Percentiles rank a stretch among this genome's conserved stretches.
These are phyloP conservation scores for Zymoseptoria brevis DNA, from an alignment of 2,329 filamentous ascomycete genomes.

Conservation along the genomic window DNA sequence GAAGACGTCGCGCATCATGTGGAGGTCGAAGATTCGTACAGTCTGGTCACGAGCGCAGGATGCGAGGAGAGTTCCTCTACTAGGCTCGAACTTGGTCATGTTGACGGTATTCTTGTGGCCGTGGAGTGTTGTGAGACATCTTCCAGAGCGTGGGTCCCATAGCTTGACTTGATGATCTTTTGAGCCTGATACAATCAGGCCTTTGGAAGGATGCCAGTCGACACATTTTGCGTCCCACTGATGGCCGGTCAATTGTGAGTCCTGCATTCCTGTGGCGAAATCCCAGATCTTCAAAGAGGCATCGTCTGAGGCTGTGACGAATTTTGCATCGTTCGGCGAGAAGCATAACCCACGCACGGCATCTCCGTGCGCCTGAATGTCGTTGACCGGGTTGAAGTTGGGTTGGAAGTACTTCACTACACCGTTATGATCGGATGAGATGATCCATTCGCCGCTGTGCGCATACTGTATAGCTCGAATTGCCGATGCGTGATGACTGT, in stretches of 20 bases:
- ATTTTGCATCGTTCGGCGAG: constrained; percentile 88
- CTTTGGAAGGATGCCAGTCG: constrained; percentile 96
- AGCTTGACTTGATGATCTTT: constrained; percentile 97
- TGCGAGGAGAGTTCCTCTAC: constrained; percentile 75
- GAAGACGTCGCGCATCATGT: constrained; percentile 97
- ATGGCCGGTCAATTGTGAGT: constrained; percentile 81
- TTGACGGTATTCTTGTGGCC: constrained; percentile 97
- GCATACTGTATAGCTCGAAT: constrained; percentile 81
- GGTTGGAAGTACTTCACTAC: constrained; percentile 98
- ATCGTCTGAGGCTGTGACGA: constrained; percentile 92
- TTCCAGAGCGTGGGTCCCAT: constrained; percentile 89
- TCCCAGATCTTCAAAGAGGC: constrained; percentile 92
- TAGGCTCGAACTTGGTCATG: constrained; percentile 81
- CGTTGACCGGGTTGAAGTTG: constrained; percentile 98
- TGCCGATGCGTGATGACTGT: constrained; percentile 89
- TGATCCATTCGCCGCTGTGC: constrained; percentile 91
- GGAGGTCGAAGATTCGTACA: constrained; percentile 84
- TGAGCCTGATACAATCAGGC: constrained; percentile 86
- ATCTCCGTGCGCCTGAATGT: constrained; percentile 82
- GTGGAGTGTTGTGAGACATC: constrained; percentile 86
- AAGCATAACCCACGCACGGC: constrained; percentile 88
- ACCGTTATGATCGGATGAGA: constrained; percentile 91
- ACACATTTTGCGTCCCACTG: constrained; percentile 96
- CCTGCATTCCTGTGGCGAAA: constrained; percentile 77
- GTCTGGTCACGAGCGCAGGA: constrained; percentile 91